Conservation (phyloP, 805 yeast genomes). For the Saccharomycopsis capsularis region DNA sequence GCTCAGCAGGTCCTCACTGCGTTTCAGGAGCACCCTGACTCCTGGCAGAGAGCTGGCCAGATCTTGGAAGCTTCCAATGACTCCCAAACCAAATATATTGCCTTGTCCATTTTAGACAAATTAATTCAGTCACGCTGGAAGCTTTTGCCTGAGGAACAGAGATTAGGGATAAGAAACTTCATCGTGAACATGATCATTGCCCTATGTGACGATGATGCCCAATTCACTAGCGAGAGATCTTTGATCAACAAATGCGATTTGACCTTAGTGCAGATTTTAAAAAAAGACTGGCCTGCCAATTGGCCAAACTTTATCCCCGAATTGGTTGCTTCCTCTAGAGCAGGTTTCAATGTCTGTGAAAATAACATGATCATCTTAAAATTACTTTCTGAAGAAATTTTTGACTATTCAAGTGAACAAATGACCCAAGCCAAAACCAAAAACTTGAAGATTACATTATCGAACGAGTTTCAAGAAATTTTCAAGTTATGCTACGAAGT, state of each 20-base stretch:
- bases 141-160: slow-evolving; percentile 78
- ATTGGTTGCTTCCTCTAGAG: slow-evolving; percentile 73
- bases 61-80: slow-evolving; percentile 72
- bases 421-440: slow-evolving; percentile 94
- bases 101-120: slow-evolving; percentile 81
- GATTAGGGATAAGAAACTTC: slow-evolving; percentile 89
- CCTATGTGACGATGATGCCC: slow-evolving; percentile 75
- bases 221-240: slow-evolving; percentile 66
- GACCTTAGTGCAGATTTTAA: slow-evolving; percentile 86
- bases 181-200: slow-evolving; percentile 89
- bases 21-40: slow-evolving; percentile 90
- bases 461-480: slow-evolving; percentile 86
- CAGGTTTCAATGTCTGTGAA: slow-evolving; percentile 90
- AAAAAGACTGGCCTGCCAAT: slow-evolving; percentile 98
- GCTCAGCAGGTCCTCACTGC: slow-evolving; percentile 68
- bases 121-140: slow-evolving; percentile 92
- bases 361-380: slow-evolving; percentile 92
- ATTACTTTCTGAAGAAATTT: slow-evolving; percentile 88
- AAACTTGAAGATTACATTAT: slow-evolving; percentile 73
- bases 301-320: slow-evolving; percentile 98
- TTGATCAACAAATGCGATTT: slow-evolving; percentile 89
- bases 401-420: slow-evolving; percentile 91
- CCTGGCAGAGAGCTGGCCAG: slow-evolving; percentile 92
- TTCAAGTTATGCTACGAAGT: slow-evolving; percentile 92
- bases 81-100: slow-evolving; percentile 88